phyloP scores from a whole-genome alignment of 2,329 filamentous ascomycete species.

The Cryphonectria parasitica region DNA sequence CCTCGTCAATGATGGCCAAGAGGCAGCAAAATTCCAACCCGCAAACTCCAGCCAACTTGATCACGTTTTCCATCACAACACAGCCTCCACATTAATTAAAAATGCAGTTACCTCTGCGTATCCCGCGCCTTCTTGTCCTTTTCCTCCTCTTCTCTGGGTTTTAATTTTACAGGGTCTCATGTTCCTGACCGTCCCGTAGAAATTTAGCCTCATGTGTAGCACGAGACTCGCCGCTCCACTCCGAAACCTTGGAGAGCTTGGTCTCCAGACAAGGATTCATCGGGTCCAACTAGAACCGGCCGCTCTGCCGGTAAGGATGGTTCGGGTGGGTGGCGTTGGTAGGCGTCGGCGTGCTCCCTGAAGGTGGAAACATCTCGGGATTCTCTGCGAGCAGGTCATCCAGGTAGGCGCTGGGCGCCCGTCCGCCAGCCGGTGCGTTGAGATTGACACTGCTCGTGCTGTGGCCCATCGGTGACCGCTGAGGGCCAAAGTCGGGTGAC shows the following conservation, averaged over 20 bases:
- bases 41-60: background rate
- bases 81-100: conserved; percentile 1
- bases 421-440: conserved; percentile 65
- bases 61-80: background rate
- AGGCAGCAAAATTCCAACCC: background rate
- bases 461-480: conserved; percentile 47
- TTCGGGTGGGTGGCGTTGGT: conserved; percentile 35
- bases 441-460: conserved; percentile 71
- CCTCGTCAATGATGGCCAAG: background rate
- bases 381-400: conserved; percentile 88
- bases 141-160: background rate
- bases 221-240: conserved; percentile 24
- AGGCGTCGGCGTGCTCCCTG: conserved; percentile 33
- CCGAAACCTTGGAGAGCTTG: conserved; percentile 28
- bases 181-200: background rate
- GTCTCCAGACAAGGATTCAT: conserved; percentile 20
- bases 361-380: conserved; percentile 53
- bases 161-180: conserved; percentile 13
- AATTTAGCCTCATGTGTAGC: background rate
- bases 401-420: conserved; percentile 86
- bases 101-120: background rate
- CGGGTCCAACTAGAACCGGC: conserved; percentile 31
- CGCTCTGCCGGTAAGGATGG: conserved; percentile 28
- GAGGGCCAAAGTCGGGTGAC: conserved; percentile 60
- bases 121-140: background rate